Percentiles rank a stretch among this genome's conserved stretches.
Conservation (phyloP, 305 asterid species). For the Solanum hybrid region DNA sequence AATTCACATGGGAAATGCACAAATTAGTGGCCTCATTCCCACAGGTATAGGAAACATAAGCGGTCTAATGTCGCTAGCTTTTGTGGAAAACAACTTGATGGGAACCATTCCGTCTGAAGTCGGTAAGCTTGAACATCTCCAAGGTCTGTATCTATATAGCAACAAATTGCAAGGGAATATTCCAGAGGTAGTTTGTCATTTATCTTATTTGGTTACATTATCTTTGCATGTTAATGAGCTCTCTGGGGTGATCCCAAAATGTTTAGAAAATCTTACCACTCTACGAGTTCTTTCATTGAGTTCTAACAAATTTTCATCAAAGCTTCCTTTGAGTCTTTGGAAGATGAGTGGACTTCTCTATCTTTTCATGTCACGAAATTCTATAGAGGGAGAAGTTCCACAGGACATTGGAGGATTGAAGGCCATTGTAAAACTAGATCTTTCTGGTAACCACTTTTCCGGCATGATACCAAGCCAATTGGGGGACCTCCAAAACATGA, state of each 20-base stretch:
- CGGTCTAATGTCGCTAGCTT: background rate
- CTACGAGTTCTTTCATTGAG: background rate
- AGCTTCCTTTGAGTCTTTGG: background rate
- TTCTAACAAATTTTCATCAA: background rate
- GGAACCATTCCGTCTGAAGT: background rate
- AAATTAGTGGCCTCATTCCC: background rate
- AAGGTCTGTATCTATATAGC: background rate
- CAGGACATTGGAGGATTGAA: background rate
- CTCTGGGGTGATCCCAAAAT: background rate
- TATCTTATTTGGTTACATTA: background rate
- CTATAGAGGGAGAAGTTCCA: background rate
- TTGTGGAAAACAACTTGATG: background rate
- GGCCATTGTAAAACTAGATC: background rate
- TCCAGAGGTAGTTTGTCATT: background rate
- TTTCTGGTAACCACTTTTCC: background rate
- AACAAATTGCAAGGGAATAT: background rate
- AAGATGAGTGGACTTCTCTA: background rate
- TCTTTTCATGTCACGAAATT: background rate
- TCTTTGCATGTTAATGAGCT: background rate
- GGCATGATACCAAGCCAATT: background rate
- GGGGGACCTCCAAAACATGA: background rate
- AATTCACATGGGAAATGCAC: background rate
- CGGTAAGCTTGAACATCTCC: background rate
- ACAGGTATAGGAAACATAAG: background rate
- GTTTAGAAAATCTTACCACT: background rate